These are phyloP conservation scores for Ceratobasidium sp. DNA, from an alignment of 1,284 basidiomycete species.

Conservation along the genomic window DNA sequence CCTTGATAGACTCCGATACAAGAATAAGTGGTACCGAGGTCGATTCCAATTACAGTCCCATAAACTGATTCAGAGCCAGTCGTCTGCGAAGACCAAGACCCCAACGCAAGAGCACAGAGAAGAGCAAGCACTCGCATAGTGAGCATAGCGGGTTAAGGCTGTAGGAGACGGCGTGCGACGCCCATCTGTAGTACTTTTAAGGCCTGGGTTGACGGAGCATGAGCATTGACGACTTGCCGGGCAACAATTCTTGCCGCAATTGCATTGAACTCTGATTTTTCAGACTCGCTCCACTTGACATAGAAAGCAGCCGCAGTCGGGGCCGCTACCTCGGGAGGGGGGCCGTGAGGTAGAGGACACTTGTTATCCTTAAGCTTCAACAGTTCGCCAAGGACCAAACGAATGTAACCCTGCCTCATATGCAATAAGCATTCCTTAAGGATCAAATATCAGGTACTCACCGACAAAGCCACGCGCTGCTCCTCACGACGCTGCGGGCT, in stretches of 20 bases:
- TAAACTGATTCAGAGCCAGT: no score
- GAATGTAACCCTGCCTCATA: not conserved
- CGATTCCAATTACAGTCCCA: constrained; percentile 64
- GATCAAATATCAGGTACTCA: no score
- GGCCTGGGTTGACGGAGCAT: no score
- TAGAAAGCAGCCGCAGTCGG: not conserved
- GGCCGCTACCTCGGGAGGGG: not conserved
- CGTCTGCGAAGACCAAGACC: no score
- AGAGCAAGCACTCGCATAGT: no score
- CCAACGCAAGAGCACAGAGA: no score
- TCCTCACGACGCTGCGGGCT: not conserved
- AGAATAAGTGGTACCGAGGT: constrained; percentile 55
- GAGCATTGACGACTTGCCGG: not conserved
- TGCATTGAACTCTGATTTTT: constrained; percentile 4
- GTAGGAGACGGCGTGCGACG: no score
- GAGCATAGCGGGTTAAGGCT: no score
- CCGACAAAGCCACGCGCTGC: not conserved
- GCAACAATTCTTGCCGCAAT: not conserved
- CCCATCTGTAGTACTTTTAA: no score
- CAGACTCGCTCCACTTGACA: not conserved
- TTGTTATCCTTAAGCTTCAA: not conserved
- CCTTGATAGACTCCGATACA: constrained; percentile 18
- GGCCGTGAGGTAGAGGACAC: not conserved
- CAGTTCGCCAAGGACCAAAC: not conserved
- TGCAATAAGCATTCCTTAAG: no score